phyloP scores from a whole-genome alignment of 2,329 filamentous ascomycete species.

The Fusarium illudens region DNA sequence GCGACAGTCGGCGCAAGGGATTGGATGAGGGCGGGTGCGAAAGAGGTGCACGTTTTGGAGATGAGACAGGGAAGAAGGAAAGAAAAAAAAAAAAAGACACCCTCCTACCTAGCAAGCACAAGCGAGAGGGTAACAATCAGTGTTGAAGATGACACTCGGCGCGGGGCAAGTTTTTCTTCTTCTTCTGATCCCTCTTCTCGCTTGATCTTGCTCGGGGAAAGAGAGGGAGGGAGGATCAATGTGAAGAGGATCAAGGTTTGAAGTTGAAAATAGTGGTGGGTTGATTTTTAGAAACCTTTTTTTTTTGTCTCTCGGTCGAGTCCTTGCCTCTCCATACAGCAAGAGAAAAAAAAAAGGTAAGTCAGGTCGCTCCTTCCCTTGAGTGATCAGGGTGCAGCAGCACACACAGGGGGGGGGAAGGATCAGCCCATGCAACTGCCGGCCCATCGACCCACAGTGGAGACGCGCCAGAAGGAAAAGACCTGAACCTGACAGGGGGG shows the following conservation, averaged over 20 bases:
- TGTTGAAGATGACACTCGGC: background rate
- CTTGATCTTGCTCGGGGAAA: background rate
- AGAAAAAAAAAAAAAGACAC: background rate
- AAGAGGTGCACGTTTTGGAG: slow-evolving; percentile 30
- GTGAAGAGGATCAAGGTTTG: background rate
- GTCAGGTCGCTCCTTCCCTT: slow-evolving; percentile 16
- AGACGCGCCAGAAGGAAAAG: slow-evolving; percentile 29
- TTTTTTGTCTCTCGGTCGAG: slow-evolving; percentile 13
- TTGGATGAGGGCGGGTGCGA: slow-evolving; percentile 6
- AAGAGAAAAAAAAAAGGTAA: slow-evolving; percentile 13
- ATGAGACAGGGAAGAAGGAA: slow-evolving; percentile 14
- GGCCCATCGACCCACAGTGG: slow-evolving; percentile 26
- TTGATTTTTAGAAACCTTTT: slow-evolving; percentile 8
- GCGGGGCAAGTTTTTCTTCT: background rate
- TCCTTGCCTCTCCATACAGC: background rate
- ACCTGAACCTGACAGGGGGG: slow-evolving; percentile 11
- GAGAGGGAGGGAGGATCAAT: background rate
- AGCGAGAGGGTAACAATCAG: background rate
- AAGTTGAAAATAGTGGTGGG: background rate
- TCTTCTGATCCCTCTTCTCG: background rate
- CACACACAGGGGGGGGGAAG: slow-evolving; percentile 28
- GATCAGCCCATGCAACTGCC: slow-evolving; percentile 35
- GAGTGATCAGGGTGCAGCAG: slow-evolving; percentile 28
- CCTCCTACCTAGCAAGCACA: background rate
- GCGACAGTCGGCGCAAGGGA: slow-evolving; percentile 25